Evolutionary conservation across 148 eudicot species (phyloP).

Genomic region (Nepenthes mirabilis): DNA sequence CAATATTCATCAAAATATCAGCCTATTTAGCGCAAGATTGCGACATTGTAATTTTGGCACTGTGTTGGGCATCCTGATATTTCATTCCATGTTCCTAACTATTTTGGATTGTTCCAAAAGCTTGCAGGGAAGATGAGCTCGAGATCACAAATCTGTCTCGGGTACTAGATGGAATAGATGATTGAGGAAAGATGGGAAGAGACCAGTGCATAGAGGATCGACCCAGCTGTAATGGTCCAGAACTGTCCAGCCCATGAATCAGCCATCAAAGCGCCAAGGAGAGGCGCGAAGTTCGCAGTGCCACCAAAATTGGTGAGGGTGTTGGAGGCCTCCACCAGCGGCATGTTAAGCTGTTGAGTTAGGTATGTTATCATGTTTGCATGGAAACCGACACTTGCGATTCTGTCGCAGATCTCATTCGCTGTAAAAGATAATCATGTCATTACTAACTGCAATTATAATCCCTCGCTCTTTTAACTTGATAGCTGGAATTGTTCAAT

Average conservation of each 20-base stretch:
- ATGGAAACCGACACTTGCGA: constrained; percentile 57
- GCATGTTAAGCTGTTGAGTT: constrained; percentile 58
- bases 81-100: too few species aligned
- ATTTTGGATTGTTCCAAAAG: too few species aligned
- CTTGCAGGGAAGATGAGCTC: too few species aligned
- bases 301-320: constrained; percentile 66
- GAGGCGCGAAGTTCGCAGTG: constrained; percentile 60
- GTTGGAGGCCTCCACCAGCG: constrained; percentile 67
- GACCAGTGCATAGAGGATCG: constrained; percentile 58
- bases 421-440: constrained; percentile 26
- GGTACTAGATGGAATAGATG: background rate
- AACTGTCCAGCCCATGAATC: constrained; percentile 76
- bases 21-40: too few species aligned
- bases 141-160: too few species aligned
- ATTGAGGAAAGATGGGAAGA: background rate
- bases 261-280: constrained; percentile 67
- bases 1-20: too few species aligned
- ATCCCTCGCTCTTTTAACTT: too few species aligned
- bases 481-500: too few species aligned
- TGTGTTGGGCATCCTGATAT: too few species aligned
- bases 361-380: constrained; percentile 80
- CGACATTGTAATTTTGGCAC: too few species aligned
- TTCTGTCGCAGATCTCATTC: constrained; percentile 71
- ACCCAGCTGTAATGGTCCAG: constrained; percentile 65
- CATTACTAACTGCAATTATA: background rate